Evolutionary conservation across 2,329 filamentous ascomycete genomes (phyloP), one percentile per base, ranked within the genome.

Genomic region (Aspergillus tamarii): DNA sequence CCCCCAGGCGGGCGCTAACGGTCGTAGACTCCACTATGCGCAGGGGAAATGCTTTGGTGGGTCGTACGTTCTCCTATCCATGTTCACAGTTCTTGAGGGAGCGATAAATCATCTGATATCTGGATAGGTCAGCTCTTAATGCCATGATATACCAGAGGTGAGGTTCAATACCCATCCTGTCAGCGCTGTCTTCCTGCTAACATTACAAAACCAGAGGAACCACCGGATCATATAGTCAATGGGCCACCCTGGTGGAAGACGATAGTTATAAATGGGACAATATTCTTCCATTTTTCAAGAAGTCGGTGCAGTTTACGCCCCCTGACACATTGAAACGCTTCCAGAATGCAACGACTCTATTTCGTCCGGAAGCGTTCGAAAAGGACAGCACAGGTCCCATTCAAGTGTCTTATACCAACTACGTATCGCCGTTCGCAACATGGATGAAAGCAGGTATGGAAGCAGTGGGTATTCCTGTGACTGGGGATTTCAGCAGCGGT

Each of bases 161-260:
- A 2, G 77, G 73, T 8, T 19, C 16, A 8, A 41, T 41, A 4
- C 7, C 4, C 36, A 41, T 41, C 6, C 36, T 41, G 6, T 8
- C 16, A 7, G 11, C 21, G 9, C 6, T 41, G 66, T 9, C 4
- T n/a, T 34, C 16, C 8, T 14, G 14, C 19, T 53, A 32, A 28
- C 1, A 10, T 1, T 32, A 4, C 7, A 4, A 21, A 1, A 10
- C 4, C 19, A 53, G 48, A 5, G 23, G 23, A 10, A 53, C 48
- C 2, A 53, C 9, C 1, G 48, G 28, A 3, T 53, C 48, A 1
- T 30, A 30, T 14, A 16, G 75, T 43, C 48, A 62, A 55, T 79
- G 77, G 77, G 76, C 76, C 0, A 70, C 78, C 26, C 57, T 65
- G 21, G 75, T 78, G 1, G 73, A 66, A 5, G 77, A 79, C 34